A percentile compares a stretch with the other conserved stretches of the same genome.
Conservation (phyloP, 2,329 filamentous ascomycete species). For the Pseudogymnoascus sp. region DNA sequence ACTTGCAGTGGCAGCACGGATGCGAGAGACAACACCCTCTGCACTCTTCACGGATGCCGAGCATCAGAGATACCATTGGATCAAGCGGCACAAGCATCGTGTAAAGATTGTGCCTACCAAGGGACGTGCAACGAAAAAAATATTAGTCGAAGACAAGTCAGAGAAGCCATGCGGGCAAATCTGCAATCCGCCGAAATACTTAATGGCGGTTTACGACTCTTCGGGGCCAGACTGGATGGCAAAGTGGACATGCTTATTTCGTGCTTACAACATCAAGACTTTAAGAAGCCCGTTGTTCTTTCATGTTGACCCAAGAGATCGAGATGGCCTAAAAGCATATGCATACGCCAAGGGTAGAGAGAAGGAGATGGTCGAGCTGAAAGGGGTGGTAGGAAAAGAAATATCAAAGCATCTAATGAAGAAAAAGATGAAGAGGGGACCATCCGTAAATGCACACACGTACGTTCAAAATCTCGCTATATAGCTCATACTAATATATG, state of each 20-base stretch:
- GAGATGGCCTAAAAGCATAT: conserved; percentile 64
- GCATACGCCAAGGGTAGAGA: conserved; percentile 53
- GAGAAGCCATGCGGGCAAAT: conserved; percentile 18
- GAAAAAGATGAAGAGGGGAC: conserved; percentile 39
- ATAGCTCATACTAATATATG: conserved; percentile 15
- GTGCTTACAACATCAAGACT: conserved; percentile 59
- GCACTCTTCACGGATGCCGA: conserved; percentile 79
- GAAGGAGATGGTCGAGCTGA: conserved; percentile 59
- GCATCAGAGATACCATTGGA: conserved; percentile 73
- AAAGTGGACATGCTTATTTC: conserved; percentile 63
- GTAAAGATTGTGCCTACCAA: neutral
- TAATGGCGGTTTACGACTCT: conserved; percentile 58
- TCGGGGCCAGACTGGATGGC: conserved; percentile 57
- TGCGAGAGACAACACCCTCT: conserved; percentile 64
- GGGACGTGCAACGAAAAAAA: neutral
- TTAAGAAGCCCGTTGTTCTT: conserved; percentile 77
- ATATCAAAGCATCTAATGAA: conserved; percentile 74
- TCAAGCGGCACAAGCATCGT: conserved; percentile 26
- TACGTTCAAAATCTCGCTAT: neutral
- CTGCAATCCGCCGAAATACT: conserved; percentile 20
- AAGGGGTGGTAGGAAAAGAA: conserved; percentile 69
- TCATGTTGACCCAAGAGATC: conserved; percentile 67
- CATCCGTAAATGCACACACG: neutral
- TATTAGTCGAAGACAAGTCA: conserved; percentile 34
- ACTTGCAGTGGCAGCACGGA: conserved; percentile 62